Conservation (phyloP, 2,329 filamentous ascomycete genomes). For the Curvularia verruculosa region DNA sequence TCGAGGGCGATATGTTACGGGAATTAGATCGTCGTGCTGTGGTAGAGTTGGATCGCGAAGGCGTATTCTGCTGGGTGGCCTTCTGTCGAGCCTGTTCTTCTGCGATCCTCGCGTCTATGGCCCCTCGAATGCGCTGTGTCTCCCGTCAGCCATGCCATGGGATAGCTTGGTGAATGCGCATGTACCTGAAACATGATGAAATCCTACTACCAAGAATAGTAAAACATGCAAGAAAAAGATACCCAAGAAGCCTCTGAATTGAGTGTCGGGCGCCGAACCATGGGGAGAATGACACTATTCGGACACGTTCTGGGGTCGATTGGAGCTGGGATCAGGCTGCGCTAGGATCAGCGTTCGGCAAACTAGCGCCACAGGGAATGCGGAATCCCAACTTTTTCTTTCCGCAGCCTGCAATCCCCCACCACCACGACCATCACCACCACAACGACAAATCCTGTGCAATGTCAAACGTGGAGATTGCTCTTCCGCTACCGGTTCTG, state of each 20-base stretch:
- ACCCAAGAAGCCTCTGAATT: conserved; percentile 3
- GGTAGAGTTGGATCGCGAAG: conserved; percentile 53
- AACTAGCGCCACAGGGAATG: conserved; percentile 12
- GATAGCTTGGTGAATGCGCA: conserved; percentile 7
- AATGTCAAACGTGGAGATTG: conserved; percentile 71
- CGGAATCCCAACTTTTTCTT: conserved; percentile 19
- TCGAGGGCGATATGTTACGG: conserved; percentile 49
- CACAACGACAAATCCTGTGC: conserved; percentile 10
- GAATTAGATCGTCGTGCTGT: conserved; percentile 55
- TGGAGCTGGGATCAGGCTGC: conserved; percentile 7
- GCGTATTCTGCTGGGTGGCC: conserved; percentile 51
- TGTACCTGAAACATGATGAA: conserved; percentile 46
- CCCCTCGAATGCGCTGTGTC: conserved; percentile 75
- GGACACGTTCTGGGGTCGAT: conserved; percentile 17
- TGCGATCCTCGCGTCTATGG: conserved; percentile 84
- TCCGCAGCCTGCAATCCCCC: conserved; percentile 1
- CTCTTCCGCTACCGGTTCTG: conserved; percentile 73
- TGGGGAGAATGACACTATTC: conserved; percentile 7
- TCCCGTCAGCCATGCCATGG: conserved; percentile 28
- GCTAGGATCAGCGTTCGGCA: conserved; percentile 17
- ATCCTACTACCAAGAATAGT: conserved; percentile 19
- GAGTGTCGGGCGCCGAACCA: conserved; percentile 1
- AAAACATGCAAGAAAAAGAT: conserved; percentile 12
- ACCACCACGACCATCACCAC: conserved; percentile 16
- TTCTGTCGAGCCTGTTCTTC: conserved; percentile 87